phyloP scores from a whole-genome alignment of 1,284 basidiomycete species.

The Rhodotorula sp. region DNA sequence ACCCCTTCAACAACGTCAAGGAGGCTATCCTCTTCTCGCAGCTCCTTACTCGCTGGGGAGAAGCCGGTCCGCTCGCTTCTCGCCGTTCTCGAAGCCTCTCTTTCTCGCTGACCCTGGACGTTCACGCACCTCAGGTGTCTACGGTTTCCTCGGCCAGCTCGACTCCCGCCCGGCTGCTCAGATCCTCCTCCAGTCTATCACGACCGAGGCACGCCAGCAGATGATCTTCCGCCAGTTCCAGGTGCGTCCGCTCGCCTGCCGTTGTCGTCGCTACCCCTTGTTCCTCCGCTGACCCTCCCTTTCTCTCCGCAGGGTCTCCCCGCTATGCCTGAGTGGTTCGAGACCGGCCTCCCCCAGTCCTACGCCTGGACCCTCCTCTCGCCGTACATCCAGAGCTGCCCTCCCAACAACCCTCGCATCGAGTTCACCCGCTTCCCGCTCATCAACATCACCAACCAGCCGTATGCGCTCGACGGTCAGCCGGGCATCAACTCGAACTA shows the following conservation, averaged over 20 bases:
- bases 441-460: conserved; percentile 53
- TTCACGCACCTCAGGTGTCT: conserved; percentile 47
- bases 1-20: conserved; percentile 60
- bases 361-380: conserved; percentile 63
- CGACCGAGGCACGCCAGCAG: conserved; percentile 66
- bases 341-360: conserved; percentile 59
- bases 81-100: not conserved
- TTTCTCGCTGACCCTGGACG: conserved; percentile 10
- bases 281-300: conserved; percentile 16
- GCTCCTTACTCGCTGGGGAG: conserved; percentile 59
- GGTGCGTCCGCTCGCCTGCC: conserved; percentile 54
- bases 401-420: conserved; percentile 45
- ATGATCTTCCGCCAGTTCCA: conserved; percentile 66
- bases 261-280: conserved; percentile 47
- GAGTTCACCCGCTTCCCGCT: conserved; percentile 52
- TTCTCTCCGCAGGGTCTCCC: conserved; percentile 7
- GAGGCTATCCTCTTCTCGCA: conserved; percentile 65
- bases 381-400: conserved; percentile 61
- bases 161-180: conserved; percentile 60
- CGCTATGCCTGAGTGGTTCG: conserved; percentile 46
- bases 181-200: conserved; percentile 61
- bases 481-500: conserved; percentile 58
- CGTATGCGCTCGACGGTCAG: conserved; percentile 41
- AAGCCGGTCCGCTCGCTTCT: conserved; percentile 53
- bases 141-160: conserved; percentile 63